A percentile compares a stretch with the other conserved stretches of the same genome.
phyloP scores from a whole-genome alignment of 306 rosid genomes.

The Hippophae tibetana region DNA sequence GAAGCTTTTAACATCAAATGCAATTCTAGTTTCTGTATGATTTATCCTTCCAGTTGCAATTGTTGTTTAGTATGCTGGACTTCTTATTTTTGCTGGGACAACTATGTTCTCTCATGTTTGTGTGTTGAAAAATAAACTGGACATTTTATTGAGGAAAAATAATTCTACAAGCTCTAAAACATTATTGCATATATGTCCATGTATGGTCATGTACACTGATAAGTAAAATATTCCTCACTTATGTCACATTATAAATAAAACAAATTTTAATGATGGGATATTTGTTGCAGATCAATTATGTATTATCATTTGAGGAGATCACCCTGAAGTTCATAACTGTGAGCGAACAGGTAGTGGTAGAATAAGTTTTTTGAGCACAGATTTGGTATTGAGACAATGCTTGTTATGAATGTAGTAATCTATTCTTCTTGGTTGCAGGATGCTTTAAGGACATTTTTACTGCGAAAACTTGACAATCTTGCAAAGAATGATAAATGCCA shows the following conservation, averaged over 20 bases:
- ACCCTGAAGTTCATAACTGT: constrained; percentile 76
- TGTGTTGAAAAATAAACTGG: too few species aligned
- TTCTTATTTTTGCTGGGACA: too few species aligned
- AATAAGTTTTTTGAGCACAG: constrained; percentile 4
- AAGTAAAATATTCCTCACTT: background rate
- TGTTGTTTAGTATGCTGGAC: too few species aligned
- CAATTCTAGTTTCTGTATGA: too few species aligned
- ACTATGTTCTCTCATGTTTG: too few species aligned
- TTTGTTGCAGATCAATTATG: constrained; percentile 75
- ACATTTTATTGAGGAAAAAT: too few species aligned
- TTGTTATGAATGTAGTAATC: constrained; percentile 12
- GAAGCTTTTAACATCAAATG: too few species aligned
- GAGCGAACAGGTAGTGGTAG: constrained; percentile 70
- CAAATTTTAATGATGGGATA: constrained; percentile 18
- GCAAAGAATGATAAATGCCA: constrained; percentile 86
- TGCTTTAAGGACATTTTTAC: constrained; percentile 79
- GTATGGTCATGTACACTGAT: background rate
- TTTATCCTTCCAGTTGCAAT: too few species aligned
- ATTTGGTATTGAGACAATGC: background rate
- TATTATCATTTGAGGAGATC: constrained; percentile 88
- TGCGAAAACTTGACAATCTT: constrained; percentile 85
- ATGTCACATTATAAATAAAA: constrained; percentile 2
- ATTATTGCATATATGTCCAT: too few species aligned
- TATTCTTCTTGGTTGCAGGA: constrained; percentile 49
- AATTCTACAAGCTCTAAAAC: too few species aligned